Percentiles rank a stretch among this genome's conserved stretches.
Conservation (phyloP, 208 protist species). For the Trypanosomatidae sp. region DNA sequence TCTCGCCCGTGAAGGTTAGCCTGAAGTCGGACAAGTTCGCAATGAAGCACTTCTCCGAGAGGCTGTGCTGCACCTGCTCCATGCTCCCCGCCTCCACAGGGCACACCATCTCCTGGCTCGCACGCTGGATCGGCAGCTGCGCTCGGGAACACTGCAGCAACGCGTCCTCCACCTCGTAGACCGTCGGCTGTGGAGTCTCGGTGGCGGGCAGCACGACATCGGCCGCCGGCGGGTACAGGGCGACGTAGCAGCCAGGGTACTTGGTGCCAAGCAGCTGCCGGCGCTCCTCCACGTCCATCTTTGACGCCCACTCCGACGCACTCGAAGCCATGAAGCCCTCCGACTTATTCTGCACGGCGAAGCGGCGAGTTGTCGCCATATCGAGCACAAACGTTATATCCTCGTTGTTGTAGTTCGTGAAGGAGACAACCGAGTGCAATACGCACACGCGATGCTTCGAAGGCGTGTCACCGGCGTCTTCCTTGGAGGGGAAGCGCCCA, state of each 20-base stretch:
- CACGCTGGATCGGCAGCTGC: slow-evolving; percentile 49
- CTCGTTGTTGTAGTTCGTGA: slow-evolving; percentile 50
- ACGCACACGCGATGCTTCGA: slow-evolving; percentile 72
- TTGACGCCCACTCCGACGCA: slow-evolving; percentile 72
- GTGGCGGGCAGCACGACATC: slow-evolving; percentile 44
- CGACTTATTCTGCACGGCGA: slow-evolving; percentile 51
- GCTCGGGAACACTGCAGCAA: slow-evolving; percentile 77
- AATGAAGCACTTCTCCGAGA: slow-evolving; percentile 81
- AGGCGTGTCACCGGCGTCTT: slow-evolving; percentile 9
- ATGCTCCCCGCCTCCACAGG: slow-evolving; percentile 57
- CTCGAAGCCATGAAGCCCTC: slow-evolving; percentile 75
- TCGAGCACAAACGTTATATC: slow-evolving; percentile 78
- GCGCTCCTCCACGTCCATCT: slow-evolving; percentile 63
- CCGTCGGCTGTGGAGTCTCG: slow-evolving; percentile 28
- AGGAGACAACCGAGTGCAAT: slow-evolving; percentile 24
- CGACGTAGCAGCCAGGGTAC: slow-evolving; percentile 66
- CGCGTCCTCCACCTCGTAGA: slow-evolving; percentile 69
- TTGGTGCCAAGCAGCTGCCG: slow-evolving; percentile 36
- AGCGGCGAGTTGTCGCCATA: slow-evolving; percentile 65
- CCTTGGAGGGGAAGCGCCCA: slow-evolving; percentile 41
- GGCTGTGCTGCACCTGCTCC: slow-evolving; percentile 62
- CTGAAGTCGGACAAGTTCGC: slow-evolving; percentile 38
- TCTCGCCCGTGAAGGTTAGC: slow-evolving; percentile 86
- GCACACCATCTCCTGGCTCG: slow-evolving; percentile 33
- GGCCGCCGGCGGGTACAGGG: slow-evolving; percentile 64